phyloP scores from a whole-genome alignment of 1,284 basidiomycete genomes.

The Malassezia slooffiae region DNA sequence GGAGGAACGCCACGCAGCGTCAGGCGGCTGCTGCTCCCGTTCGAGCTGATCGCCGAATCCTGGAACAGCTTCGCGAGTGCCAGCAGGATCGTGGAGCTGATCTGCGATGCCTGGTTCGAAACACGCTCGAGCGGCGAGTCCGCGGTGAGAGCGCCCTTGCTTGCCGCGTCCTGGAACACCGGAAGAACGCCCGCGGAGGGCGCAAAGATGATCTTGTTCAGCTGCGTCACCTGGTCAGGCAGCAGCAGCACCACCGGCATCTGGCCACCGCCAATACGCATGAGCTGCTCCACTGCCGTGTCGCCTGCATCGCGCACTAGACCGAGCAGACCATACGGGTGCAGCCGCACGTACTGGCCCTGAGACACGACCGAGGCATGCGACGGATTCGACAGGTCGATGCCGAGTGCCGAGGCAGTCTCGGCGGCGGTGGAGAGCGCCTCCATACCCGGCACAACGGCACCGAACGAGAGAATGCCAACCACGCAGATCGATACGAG shows the following conservation, averaged over 20 bases:
- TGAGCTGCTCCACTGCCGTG: conserved; percentile 19
- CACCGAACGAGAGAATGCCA: conserved; percentile 31
- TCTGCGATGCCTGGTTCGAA: conserved; percentile 45
- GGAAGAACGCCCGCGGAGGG: conserved; percentile 28
- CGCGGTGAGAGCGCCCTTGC: not conserved
- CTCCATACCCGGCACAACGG: conserved; percentile 25
- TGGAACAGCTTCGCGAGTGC: conserved; percentile 56
- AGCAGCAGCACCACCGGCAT: conserved; percentile 34
- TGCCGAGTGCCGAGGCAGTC: conserved; percentile 25
- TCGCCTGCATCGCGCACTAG: conserved; percentile 33
- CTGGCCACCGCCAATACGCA: conserved; percentile 31
- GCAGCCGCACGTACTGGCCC: conserved; percentile 17
- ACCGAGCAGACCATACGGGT: conserved; percentile 30
- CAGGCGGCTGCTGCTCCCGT: conserved; percentile 22
- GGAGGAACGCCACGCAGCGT: conserved; percentile 48
- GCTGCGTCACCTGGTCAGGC: conserved; percentile 25
- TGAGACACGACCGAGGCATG: conserved; percentile 20
- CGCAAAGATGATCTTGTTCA: conserved; percentile 28
- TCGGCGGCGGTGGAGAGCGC: conserved; percentile 23
- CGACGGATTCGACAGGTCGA: conserved; percentile 23
- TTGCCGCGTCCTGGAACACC: conserved; percentile 9
- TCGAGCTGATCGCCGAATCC: conserved; percentile 45
- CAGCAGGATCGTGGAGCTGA: conserved; percentile 54
- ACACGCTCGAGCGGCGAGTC: conserved; percentile 29
- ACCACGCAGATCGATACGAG: conserved; percentile 34